Evolutionary conservation across 805 yeast species (phyloP).

Genomic region (Wickerhamomyces ciferrii): DNA sequence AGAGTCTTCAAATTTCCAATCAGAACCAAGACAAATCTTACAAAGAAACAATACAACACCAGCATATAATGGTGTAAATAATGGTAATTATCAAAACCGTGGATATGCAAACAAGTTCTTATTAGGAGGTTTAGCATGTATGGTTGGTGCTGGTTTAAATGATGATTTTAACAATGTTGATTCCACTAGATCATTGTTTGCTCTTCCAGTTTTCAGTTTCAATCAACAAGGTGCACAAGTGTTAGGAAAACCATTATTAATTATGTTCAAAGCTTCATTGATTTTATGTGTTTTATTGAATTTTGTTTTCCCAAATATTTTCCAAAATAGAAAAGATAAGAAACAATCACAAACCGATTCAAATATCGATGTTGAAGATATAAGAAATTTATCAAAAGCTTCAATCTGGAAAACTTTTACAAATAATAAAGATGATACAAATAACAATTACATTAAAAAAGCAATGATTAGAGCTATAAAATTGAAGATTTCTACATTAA

Average conservation of each 20-base stretch:
- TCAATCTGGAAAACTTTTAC: conserved; percentile 15
- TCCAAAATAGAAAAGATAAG: conserved; percentile 4
- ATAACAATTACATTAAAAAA: conserved; percentile 17
- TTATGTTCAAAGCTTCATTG: conserved; percentile 21
- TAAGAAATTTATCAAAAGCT: conserved; percentile 13
- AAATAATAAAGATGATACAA: conserved; percentile 8
- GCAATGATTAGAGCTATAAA: conserved; percentile 21
- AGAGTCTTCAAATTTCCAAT: conserved; percentile 5
- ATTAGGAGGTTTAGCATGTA: conserved; percentile 60
- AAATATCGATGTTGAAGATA: conserved; percentile 11
- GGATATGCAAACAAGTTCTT: conserved; percentile 40
- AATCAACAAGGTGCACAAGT: conserved; percentile 23
- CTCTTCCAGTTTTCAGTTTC: conserved; percentile 37
- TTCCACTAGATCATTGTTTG: conserved; percentile 36
- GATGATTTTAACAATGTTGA: conserved; percentile 42
- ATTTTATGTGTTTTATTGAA: conserved; percentile 22
- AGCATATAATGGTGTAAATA: conserved; percentile 8
- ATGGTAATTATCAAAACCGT: conserved; percentile 7
- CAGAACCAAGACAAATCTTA: conserved; percentile 9
- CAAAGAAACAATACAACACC: conserved; percentile 5
- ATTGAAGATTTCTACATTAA: conserved; percentile 13
- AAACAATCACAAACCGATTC: background rate
- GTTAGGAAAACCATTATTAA: conserved; percentile 21
- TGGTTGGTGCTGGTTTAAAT: conserved; percentile 56
- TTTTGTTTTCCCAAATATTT: conserved; percentile 18